Evolutionary conservation across 345 rosid genomes (phyloP), one percentile per base, ranked within the genome.

Genomic region (Boechera stricta): DNA sequence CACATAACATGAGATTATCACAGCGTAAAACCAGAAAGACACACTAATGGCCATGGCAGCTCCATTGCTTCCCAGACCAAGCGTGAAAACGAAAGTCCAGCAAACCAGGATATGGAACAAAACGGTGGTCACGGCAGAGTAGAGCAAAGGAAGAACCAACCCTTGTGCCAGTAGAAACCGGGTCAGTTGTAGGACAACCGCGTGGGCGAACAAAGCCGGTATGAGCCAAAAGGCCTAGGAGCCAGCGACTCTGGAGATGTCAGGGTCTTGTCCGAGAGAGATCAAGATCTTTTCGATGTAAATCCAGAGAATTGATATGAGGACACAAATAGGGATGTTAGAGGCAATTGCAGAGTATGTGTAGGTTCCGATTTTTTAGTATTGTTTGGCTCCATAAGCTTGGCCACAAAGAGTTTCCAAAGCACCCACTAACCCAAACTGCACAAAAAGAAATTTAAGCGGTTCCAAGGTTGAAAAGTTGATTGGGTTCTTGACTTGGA

Each of bases 1-100:
- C 59, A 82, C 58, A 33, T 85, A 78, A n/a, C 75, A 39, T 18
- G 76, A 77, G 5, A 87, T 83, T 58, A 85, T 54, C 12, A 71
- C 28, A n/a, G 52, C 86, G 9, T 81, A 79, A 45, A 84, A 52
- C 87, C 87, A 84, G 45, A 77, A 81, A 1, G 87, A 83, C 5
- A 86, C 6, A 68, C 84, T 48, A 48, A 77, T 71, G 11, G 87
- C 77, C 54, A 86, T 2, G 4, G 90, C 86, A 10, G 86, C 81
- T 16, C 90, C 86, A 6, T 12, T 15, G 41, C 18, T 71, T 32
- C 87, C 85, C 0, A 74, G 49, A 31, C 73, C 73, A 56, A 45
- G 3, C 8, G 4, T 6, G 39, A 3, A 56, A n/a, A 75, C 78
- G 8, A 75, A 31, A 42, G 36, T 45, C 72, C 48, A 72, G 7